These are phyloP conservation scores for Saccharomycopsis malanga DNA, from an alignment of 805 yeast genomes.

Conservation along the genomic window DNA sequence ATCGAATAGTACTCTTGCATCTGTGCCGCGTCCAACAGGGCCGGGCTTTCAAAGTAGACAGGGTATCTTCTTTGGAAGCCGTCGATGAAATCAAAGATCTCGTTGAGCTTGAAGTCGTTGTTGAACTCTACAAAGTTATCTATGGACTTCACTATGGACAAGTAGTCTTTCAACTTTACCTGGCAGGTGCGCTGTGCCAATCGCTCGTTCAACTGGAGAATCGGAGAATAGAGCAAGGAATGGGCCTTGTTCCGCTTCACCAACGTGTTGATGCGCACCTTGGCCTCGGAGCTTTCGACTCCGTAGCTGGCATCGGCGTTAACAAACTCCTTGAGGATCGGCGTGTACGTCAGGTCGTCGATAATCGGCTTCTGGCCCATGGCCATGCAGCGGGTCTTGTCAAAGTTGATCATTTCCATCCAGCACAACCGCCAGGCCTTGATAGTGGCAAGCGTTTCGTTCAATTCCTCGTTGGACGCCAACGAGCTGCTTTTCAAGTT, in stretches of 20 bases:
- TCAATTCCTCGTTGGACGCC: neutral
- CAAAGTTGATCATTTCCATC: constrained; percentile 11
- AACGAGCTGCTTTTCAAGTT: constrained; percentile 1
- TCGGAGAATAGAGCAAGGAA: constrained; percentile 6
- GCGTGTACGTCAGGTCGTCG: constrained; percentile 1
- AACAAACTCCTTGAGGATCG: neutral
- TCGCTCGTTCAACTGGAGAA: constrained; percentile 5
- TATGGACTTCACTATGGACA: constrained; percentile 12
- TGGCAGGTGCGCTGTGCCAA: neutral
- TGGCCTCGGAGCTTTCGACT: constrained; percentile 15
- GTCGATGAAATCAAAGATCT: constrained; percentile 20
- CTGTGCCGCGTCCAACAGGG: constrained; percentile 7
- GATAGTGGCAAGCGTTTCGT: constrained; percentile 1
- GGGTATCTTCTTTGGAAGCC: constrained; percentile 15
- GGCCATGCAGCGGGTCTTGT: constrained; percentile 7
- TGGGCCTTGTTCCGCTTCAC: constrained; percentile 8
- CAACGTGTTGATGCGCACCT: constrained; percentile 8
- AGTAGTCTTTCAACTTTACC: constrained; percentile 18
- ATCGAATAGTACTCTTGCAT: constrained; percentile 5
- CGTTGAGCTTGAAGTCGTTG: constrained; percentile 17
- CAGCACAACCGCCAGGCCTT: constrained; percentile 15
- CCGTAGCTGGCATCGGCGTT: neutral
- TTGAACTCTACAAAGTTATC: constrained; percentile 19
- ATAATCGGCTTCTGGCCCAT: constrained; percentile 1
- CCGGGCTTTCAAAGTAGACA: constrained; percentile 12